Percentiles rank a stretch among this genome's conserved stretches.
phyloP scores from a whole-genome alignment of 495 filamentous ascomycete genomes.

The Aspergillus mulundensis region DNA sequence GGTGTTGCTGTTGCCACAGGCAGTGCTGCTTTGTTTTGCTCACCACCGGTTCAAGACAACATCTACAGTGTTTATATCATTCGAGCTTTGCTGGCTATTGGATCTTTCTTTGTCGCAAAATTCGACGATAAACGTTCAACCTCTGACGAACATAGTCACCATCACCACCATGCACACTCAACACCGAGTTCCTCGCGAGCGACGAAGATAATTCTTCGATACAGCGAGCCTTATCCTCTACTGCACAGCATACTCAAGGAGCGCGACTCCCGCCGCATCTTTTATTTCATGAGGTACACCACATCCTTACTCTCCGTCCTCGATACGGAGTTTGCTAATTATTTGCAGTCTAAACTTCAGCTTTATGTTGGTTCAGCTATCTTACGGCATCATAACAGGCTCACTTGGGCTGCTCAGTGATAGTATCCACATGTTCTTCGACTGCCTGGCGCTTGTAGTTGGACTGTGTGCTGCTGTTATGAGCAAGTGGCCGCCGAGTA shows the following conservation, averaged over 20 bases:
- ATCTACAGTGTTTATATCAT: constrained; percentile 27
- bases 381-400: constrained; percentile 88
- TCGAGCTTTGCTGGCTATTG: constrained; percentile 27
- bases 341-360: constrained; percentile 73
- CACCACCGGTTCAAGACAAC: constrained; percentile 31
- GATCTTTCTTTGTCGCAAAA: constrained; percentile 34
- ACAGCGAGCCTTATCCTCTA: constrained; percentile 66
- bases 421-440: constrained; percentile 99
- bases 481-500: constrained; percentile 92
- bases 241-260: constrained; percentile 81
- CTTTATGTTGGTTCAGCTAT: constrained; percentile 94
- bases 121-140: constrained; percentile 36
- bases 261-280: constrained; percentile 91
- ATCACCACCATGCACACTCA: constrained; percentile 40
- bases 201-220: constrained; percentile 61
- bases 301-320: background rate
- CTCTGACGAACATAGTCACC: constrained; percentile 29
- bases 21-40: constrained; percentile 32
- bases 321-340: constrained; percentile 10
- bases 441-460: constrained; percentile 88
- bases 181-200: constrained; percentile 47
- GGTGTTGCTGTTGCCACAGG: constrained; percentile 32
- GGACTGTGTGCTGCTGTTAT: constrained; percentile 94
- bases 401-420: constrained; percentile 93
- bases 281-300: constrained; percentile 89